These are phyloP conservation scores for Simmondsia chinensis DNA, from an alignment of 148 eudicot species.

Conservation along the genomic window DNA sequence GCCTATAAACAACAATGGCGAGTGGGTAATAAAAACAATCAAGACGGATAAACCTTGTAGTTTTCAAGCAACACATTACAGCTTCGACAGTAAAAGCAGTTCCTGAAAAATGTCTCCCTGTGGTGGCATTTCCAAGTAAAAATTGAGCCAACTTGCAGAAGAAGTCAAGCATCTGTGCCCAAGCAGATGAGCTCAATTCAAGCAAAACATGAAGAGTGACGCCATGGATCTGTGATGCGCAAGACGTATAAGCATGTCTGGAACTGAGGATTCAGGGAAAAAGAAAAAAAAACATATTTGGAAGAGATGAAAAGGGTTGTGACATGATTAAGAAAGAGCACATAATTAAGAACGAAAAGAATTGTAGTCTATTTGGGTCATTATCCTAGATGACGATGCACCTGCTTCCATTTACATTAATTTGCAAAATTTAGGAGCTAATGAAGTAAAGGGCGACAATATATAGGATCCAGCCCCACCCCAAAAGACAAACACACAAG, in stretches of 20 bases:
- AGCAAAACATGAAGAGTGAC: constrained; percentile 35
- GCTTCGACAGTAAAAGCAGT: constrained; percentile 33
- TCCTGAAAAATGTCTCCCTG: constrained; percentile 17
- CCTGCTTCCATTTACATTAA: too few species aligned
- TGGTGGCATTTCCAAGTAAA: constrained; percentile 27
- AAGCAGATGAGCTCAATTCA: constrained; percentile 43
- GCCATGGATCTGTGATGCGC: constrained; percentile 43
- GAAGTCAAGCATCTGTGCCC: constrained; percentile 53
- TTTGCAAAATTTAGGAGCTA: too few species aligned
- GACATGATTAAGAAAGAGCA: too few species aligned
- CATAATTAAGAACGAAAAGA: too few species aligned
- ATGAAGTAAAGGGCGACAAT: too few species aligned
- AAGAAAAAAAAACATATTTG: too few species aligned
- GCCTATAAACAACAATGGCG: not conserved
- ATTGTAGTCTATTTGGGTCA: too few species aligned
- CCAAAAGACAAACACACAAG: too few species aligned
- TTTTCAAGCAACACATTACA: constrained; percentile 57
- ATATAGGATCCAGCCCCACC: too few species aligned
- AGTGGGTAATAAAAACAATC: not conserved
- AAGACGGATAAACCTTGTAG: constrained; percentile 34
- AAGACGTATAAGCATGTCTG: constrained; percentile 2
- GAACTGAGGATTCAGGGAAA: too few species aligned
- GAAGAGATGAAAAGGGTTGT: too few species aligned
- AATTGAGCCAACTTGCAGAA: constrained; percentile 36
- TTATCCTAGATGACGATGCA: too few species aligned